Conservation (phyloP, 192 early-diverging fungal species). For the Chytriomyces hyalinus region DNA sequence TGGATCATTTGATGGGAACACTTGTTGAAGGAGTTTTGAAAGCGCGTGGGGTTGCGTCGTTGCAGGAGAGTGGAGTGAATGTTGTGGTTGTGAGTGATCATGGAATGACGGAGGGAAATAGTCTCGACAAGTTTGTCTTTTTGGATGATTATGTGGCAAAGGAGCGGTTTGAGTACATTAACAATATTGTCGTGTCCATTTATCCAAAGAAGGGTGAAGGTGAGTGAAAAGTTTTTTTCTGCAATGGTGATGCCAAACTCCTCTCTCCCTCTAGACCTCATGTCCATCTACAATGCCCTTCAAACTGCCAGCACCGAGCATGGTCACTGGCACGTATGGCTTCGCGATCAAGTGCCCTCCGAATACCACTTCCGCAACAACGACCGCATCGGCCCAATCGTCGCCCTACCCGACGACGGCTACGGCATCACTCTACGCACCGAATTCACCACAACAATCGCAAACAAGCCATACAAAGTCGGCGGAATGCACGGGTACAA, state of each 20-base stretch:
- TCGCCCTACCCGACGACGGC: constrained; percentile 64
- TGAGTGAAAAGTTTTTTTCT: no score
- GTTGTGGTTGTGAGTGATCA: constrained; percentile 79
- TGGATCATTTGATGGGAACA: constrained; percentile 67
- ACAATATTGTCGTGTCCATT: constrained; percentile 63
- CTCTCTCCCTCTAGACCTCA: constrained; percentile 50
- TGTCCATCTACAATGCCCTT: constrained; percentile 59
- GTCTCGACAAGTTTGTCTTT: constrained; percentile 58
- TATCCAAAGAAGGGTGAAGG: constrained; percentile 49
- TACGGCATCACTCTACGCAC: constrained; percentile 34
- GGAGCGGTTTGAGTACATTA: constrained; percentile 52
- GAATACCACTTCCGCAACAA: constrained; percentile 71
- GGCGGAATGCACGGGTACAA: constrained; percentile 88
- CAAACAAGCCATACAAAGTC: constrained; percentile 20
- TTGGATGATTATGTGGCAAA: constrained; percentile 74
- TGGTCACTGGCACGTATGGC: constrained; percentile 63
- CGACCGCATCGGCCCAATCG: constrained; percentile 73
- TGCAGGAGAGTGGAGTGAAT: constrained; percentile 59
- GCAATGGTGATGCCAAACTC: constrained; percentile 63
- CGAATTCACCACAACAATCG: constrained; percentile 16
- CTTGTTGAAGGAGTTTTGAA: constrained; percentile 61
- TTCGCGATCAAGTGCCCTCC: constrained; percentile 73
- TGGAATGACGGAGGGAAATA: constrained; percentile 73
- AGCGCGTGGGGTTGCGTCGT: constrained; percentile 59
- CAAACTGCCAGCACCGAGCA: constrained; percentile 40